phyloP scores from a whole-genome alignment of 2,329 filamentous ascomycete species.

The Pestalotiopsis fici region DNA sequence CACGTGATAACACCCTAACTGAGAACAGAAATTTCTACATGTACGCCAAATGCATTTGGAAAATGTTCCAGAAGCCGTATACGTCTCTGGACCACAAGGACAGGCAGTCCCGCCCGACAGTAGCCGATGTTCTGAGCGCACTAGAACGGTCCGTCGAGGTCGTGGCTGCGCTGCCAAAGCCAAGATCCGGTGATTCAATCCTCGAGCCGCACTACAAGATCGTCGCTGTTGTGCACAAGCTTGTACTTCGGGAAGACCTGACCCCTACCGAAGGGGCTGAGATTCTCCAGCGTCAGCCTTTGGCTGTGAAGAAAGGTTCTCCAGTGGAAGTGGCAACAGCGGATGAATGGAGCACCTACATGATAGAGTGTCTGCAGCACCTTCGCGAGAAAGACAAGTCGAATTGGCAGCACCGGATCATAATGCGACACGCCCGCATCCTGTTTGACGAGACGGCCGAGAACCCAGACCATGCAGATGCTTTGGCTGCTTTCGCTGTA shows the following conservation, averaged over 20 bases:
- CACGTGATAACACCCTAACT: conserved; percentile 21
- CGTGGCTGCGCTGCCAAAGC: conserved; percentile 53
- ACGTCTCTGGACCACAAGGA: conserved; percentile 47
- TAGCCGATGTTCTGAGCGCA: conserved; percentile 44
- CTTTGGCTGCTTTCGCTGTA: conserved; percentile 77
- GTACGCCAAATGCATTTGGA: conserved; percentile 64
- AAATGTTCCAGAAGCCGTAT: conserved; percentile 57
- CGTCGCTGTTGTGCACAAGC: conserved; percentile 77
- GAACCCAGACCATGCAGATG: conserved; percentile 55
- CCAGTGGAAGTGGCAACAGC: conserved; percentile 53
- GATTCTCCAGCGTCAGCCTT: conserved; percentile 58
- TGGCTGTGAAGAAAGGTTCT: conserved; percentile 49
- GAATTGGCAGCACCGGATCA: conserved; percentile 94
- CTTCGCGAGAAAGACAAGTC: conserved; percentile 78
- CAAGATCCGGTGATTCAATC: conserved; percentile 70
- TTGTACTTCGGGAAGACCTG: conserved; percentile 61
- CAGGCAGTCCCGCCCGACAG: conserved; percentile 33
- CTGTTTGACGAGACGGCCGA: conserved; percentile 49
- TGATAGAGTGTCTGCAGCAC: conserved; percentile 51
- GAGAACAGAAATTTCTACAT: conserved; percentile 55
- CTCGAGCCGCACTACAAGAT: conserved; percentile 94
- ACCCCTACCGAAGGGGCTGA: conserved; percentile 48
- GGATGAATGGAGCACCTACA: conserved; percentile 62
- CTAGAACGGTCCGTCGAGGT: conserved; percentile 54
- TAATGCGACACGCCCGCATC: conserved; percentile 68